Percentiles rank a stretch among this genome's conserved stretches.
Conservation (phyloP, 176 grass and related monocot genomes). For the Phoenix roebelenii region DNA sequence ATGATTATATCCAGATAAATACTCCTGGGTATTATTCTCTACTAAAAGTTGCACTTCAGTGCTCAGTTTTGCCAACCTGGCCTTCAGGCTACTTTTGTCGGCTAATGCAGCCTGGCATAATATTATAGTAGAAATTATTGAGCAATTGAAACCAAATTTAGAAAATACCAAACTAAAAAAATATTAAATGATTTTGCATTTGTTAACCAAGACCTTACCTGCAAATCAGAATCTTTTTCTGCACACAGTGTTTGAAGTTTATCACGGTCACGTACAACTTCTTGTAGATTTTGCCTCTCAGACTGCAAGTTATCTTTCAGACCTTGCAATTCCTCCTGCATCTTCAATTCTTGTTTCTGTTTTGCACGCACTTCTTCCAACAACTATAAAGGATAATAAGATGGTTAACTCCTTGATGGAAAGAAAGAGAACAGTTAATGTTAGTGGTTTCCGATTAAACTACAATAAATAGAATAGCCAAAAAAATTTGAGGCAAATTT, state of each 20-base stretch:
- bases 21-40: slow-evolving; percentile 18
- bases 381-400: slow-evolving; percentile 41
- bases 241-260: slow-evolving; percentile 56
- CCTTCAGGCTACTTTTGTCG: slow-evolving; percentile 78
- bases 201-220: slow-evolving; percentile 35
- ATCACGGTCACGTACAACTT: slow-evolving; percentile 52
- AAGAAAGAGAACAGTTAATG: too few relatives aligned
- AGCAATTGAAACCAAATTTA: neutral
- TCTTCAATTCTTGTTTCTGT: slow-evolving; percentile 59
- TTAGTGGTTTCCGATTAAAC: too few relatives aligned
- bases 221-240: slow-evolving; percentile 74
- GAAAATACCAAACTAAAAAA: slow-evolving; percentile 15
- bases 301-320: slow-evolving; percentile 69
- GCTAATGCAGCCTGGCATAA: slow-evolving; percentile 53
- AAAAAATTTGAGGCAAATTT: too few relatives aligned
- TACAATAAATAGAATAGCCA: too few relatives aligned
- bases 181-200: slow-evolving; percentile 7
- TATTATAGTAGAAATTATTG: neutral
- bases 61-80: slow-evolving; percentile 31
- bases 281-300: slow-evolving; percentile 56
- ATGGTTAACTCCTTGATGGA: neutral
- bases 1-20: slow-evolving; percentile 4
- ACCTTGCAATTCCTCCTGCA: slow-evolving; percentile 64
- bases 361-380: slow-evolving; percentile 62
- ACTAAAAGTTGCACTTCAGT: slow-evolving; percentile 19